A percentile compares a stretch with the other conserved stretches of the same genome.
phyloP scores from a whole-genome alignment of 768 basidiomycete genomes.

The Inosperma sp. region DNA sequence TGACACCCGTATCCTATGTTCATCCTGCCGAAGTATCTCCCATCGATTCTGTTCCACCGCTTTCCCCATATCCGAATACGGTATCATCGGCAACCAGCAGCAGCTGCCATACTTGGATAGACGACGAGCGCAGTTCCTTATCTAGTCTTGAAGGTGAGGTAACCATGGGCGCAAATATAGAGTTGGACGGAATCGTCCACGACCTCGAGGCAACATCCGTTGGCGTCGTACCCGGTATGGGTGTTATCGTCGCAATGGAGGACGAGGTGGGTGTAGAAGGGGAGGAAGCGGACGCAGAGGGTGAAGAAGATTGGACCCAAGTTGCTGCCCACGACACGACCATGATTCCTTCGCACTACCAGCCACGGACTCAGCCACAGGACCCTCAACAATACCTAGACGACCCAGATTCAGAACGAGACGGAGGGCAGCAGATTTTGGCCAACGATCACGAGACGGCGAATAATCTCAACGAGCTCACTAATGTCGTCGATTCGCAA shows the following conservation, averaged over 20 bases:
- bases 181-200: slow-evolving; percentile 9
- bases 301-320: slow-evolving; percentile 25
- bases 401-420: slow-evolving; percentile 9
- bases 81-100: slow-evolving; percentile 1
- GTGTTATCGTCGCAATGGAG: slow-evolving; percentile 5
- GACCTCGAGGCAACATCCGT: background rate
- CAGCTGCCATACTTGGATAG: slow-evolving; percentile 5
- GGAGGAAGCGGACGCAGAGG: slow-evolving; percentile 26
- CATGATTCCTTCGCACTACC: background rate
- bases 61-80: slow-evolving; percentile 8
- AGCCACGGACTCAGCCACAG: slow-evolving; percentile 5
- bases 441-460: slow-evolving; percentile 5
- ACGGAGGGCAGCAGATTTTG: slow-evolving; percentile 11
- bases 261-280: slow-evolving; percentile 2
- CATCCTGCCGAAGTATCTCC: slow-evolving; percentile 27
- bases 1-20: slow-evolving; percentile 18
- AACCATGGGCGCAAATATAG: slow-evolving; percentile 6
- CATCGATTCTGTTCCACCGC: slow-evolving; percentile 20
- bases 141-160: slow-evolving; percentile 9
- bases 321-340: slow-evolving; percentile 1
- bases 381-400: slow-evolving; percentile 15
- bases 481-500: slow-evolving; percentile 2
- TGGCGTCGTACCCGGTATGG: slow-evolving; percentile 5
- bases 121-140: slow-evolving; percentile 4
- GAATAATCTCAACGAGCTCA: slow-evolving; percentile 7